Evolutionary conservation across 805 yeast genomes (phyloP).

Genomic region (Wickerhamiella sergipiensis): DNA sequence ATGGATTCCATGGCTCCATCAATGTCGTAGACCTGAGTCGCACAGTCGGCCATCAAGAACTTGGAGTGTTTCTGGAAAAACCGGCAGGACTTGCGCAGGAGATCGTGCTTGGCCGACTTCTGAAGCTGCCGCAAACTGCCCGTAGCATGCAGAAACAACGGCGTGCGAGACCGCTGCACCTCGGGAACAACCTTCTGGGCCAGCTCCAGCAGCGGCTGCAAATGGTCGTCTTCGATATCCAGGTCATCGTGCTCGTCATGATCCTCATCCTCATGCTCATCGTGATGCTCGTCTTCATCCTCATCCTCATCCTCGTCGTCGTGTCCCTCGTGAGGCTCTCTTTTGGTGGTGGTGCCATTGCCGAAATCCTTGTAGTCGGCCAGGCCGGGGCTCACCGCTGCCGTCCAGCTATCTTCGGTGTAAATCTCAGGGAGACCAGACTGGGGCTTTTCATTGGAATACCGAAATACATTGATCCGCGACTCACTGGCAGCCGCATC

Average conservation of each 20-base stretch:
- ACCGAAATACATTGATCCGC: slow-evolving; percentile 62
- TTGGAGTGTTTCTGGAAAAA: slow-evolving; percentile 35
- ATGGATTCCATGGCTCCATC: slow-evolving; percentile 56
- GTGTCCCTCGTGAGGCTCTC: background rate
- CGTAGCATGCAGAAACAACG: slow-evolving; percentile 55
- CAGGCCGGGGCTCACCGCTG: slow-evolving; percentile 44
- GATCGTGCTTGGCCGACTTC: slow-evolving; percentile 31
- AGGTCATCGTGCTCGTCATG: slow-evolving; percentile 7
- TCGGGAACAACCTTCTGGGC: slow-evolving; percentile 42
- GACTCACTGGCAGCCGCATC: slow-evolving; percentile 94
- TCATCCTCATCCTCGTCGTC: background rate
- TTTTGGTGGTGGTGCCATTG: slow-evolving; percentile 16
- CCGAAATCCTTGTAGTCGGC: slow-evolving; percentile 27
- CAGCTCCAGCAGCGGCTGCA: slow-evolving; percentile 34
- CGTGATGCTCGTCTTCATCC: slow-evolving; percentile 10
- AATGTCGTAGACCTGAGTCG: slow-evolving; percentile 42
- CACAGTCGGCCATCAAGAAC: slow-evolving; percentile 49
- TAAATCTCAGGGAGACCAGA: slow-evolving; percentile 10
- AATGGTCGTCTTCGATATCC: slow-evolving; percentile 38
- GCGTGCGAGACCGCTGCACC: slow-evolving; percentile 48
- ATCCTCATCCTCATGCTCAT: background rate
- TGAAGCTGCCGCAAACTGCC: slow-evolving; percentile 54
- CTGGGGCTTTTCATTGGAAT: slow-evolving; percentile 7
- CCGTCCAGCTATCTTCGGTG: slow-evolving; percentile 29
- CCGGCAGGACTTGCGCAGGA: slow-evolving; percentile 36